These are phyloP conservation scores for Xanthoceras sorbifolium DNA, from an alignment of 345 rosid genomes.

Conservation along the genomic window DNA sequence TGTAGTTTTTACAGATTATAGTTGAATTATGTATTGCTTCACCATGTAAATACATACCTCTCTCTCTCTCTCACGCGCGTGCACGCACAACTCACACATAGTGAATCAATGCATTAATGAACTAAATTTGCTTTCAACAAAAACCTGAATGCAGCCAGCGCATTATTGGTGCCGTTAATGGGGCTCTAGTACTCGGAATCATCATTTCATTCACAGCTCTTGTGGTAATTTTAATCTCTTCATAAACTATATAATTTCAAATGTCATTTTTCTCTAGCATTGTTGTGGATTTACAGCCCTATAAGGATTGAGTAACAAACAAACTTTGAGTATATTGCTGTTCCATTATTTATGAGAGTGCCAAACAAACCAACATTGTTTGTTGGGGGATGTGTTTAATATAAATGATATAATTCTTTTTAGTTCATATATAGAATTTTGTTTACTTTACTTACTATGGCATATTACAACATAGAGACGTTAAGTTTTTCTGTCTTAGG, in stretches of 20 bases:
- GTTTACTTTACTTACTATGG: not conserved
- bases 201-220: constrained; percentile 74
- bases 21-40: not conserved
- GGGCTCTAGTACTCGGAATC: constrained; percentile 72
- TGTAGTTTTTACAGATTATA: not conserved
- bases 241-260: not conserved
- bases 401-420: not conserved
- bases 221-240: constrained; percentile 55
- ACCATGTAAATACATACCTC: not conserved
- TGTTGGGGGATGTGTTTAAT: not conserved
- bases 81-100: not conserved
- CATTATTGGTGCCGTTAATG: constrained; percentile 80
- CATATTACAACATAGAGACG: not conserved
- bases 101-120: not conserved
- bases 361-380: not conserved
- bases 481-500: constrained; percentile 44
- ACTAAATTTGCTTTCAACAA: constrained; percentile 3
- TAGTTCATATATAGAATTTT: not conserved
- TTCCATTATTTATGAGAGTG: not conserved
- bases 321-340: not conserved
- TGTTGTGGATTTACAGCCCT: too few relatives aligned
- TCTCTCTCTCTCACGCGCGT: not conserved
- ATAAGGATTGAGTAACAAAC: too few relatives aligned
- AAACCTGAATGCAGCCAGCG: constrained; percentile 69
- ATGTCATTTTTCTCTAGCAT: not conserved